phyloP scores from a whole-genome alignment of 495 filamentous ascomycete species.

The Aspergillus sclerotiicarbonarius region DNA sequence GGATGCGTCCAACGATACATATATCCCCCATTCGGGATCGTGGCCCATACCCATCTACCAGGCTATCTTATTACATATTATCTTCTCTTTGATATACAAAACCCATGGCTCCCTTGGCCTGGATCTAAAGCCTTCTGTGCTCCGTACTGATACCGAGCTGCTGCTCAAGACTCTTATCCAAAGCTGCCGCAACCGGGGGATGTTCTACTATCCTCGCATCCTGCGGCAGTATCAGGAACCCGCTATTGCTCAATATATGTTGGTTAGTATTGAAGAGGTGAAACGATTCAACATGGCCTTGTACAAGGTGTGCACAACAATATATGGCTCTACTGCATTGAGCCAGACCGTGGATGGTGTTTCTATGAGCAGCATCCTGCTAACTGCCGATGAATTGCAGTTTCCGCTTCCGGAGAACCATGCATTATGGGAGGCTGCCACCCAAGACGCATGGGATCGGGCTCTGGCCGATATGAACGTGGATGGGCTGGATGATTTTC shows the following conservation, averaged over 20 bases:
- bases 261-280: conserved; percentile 29
- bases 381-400: conserved; percentile 25
- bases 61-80: conserved; percentile 31
- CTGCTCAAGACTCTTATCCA: conserved; percentile 22
- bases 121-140: conserved; percentile 21
- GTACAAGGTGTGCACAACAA: conserved; percentile 21
- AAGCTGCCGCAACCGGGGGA: conserved; percentile 26
- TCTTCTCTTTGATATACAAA: conserved; percentile 20
- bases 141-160: conserved; percentile 11
- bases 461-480: not conserved
- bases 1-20: conserved; percentile 20
- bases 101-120: conserved; percentile 5
- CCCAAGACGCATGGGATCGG: conserved; percentile 21
- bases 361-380: not conserved
- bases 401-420: conserved; percentile 27
- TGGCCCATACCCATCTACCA: conserved; percentile 37
- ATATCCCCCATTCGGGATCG: not conserved
- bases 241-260: conserved; percentile 17
- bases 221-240: conserved; percentile 18
- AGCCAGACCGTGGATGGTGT: not conserved
- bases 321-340: conserved; percentile 1
- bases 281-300: conserved; percentile 32
- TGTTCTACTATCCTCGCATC: conserved; percentile 33
- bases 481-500: conserved; percentile 6
- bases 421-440: conserved; percentile 23